Evolutionary conservation across 2,329 filamentous ascomycete genomes (phyloP), one percentile per base, ranked within the genome.

Genomic region (Fusarium albosuccineum): DNA sequence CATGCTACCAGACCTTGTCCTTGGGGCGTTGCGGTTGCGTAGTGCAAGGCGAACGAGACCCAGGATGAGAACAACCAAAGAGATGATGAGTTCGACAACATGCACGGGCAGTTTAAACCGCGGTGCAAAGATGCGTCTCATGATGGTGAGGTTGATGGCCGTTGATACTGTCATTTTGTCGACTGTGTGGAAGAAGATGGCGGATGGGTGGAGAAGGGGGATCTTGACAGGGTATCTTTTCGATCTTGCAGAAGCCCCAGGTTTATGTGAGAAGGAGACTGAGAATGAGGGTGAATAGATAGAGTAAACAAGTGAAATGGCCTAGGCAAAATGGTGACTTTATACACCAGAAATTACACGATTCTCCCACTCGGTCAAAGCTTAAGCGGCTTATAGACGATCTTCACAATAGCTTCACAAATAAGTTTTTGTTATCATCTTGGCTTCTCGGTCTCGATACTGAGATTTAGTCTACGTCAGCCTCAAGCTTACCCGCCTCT

Each of bases 1-100:
- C 40, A 54, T 45, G n/a, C 51, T 45, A 30, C 51, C 40, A 13
- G 51, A 45, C 34, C 51, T 54, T 16, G 51, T 54, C 13, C 51
- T 37, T 10, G 51, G 51, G 10, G 30, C 51, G 37, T 54, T 54
- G 4, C 51, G 51, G 16, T 54, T 54, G 39, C 51, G 51, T 13
- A 54, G 26, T 9, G 22, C 30, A 27, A 45, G 51, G 33, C 40
- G 51, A 11, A 54, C 40, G 11, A 45, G 16, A 14, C 51, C 51
- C 5, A 54, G 40, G 22, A 54, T 54, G 10, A 54, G 22, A 14
- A 54, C 51, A 6, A 51, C 14, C 16, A 51, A 14, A 8, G 48
- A 51, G 27, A 51, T 8, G 13, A 51, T 40, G 36, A 51, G 34
- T 17, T 40, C 48, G 34, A 51, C 48, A 29, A 51, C 29, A n/a